Evolutionary conservation across 208 protist species (phyloP).

Genomic region (Naegleria lovaniensis): DNA sequence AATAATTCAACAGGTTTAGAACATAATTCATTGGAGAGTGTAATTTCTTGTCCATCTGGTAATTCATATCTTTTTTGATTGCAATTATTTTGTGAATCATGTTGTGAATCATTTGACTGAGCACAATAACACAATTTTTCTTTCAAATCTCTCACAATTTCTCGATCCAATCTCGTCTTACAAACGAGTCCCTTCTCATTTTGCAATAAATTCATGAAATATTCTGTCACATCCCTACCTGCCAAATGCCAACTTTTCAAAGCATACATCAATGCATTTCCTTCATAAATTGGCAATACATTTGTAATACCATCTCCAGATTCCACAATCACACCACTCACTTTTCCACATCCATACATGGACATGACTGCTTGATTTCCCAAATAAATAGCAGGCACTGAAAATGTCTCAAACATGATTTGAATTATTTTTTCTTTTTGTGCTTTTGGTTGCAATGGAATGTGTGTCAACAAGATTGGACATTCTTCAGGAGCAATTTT

Average conservation of each 20-base stretch:
- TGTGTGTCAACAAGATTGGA: not conserved
- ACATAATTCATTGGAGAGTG: not conserved
- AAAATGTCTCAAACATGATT: no score
- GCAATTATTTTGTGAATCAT: no score
- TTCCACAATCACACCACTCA: not conserved
- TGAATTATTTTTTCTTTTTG: not conserved
- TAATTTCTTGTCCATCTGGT: not conserved
- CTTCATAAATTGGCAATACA: not conserved
- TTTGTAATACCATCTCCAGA: not conserved
- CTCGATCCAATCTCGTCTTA: conserved; percentile 62
- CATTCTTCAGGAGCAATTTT: not conserved
- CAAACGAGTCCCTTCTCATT: conserved; percentile 63
- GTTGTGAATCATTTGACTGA: conserved; percentile 56
- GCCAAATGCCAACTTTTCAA: not conserved
- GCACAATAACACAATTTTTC: conserved; percentile 56
- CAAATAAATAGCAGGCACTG: conserved; percentile 13
- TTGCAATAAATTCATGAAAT: conserved; percentile 56
- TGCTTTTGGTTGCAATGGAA: not conserved
- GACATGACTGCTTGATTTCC: conserved; percentile 27
- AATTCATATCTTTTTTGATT: not conserved
- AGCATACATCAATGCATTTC: not conserved
- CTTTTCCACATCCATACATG: not conserved
- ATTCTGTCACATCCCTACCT: conserved; percentile 64
- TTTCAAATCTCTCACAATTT: conserved; percentile 72
- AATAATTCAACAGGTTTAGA: no score